Evolutionary conservation across 352 stramenopile genomes (phyloP).

Genomic region (Globisporangium takayamanum): DNA sequence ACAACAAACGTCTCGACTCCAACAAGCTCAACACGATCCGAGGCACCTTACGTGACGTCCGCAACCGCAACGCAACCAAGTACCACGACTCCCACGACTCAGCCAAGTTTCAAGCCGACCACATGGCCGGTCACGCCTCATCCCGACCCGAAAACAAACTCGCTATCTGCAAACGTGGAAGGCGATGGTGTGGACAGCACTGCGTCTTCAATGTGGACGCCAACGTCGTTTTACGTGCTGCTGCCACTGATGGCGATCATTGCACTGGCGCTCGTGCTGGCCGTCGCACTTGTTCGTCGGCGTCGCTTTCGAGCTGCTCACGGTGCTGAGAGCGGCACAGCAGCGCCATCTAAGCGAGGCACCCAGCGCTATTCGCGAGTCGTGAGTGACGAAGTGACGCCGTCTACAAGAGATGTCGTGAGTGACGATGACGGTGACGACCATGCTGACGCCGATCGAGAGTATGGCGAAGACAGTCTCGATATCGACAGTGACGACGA

Average conservation of each 20-base stretch:
- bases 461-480: background rate
- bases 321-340: background rate
- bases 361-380: slow-evolving; percentile 12
- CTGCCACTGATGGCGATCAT: slow-evolving; percentile 11
- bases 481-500: slow-evolving; percentile 3
- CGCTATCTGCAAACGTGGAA: slow-evolving; percentile 1
- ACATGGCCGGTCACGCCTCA: background rate
- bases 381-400: slow-evolving; percentile 15
- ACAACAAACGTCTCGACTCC: background rate
- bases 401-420: slow-evolving; percentile 2
- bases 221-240: slow-evolving; percentile 14
- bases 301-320: background rate
- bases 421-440: slow-evolving; percentile 13
- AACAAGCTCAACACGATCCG: background rate
- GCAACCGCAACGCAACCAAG: background rate
- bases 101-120: background rate
- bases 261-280: slow-evolving; percentile 5
- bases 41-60: background rate
- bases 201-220: background rate
- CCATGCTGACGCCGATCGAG: slow-evolving; percentile 5
- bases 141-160: background rate
- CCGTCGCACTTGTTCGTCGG: slow-evolving; percentile 8
- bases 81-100: background rate
- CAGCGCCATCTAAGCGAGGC: background rate
- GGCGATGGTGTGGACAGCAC: background rate